Percentiles rank a stretch among this genome's conserved stretches.
Evolutionary conservation across 768 basidiomycete genomes (phyloP).

Genomic region (Mycena vulgaris): DNA sequence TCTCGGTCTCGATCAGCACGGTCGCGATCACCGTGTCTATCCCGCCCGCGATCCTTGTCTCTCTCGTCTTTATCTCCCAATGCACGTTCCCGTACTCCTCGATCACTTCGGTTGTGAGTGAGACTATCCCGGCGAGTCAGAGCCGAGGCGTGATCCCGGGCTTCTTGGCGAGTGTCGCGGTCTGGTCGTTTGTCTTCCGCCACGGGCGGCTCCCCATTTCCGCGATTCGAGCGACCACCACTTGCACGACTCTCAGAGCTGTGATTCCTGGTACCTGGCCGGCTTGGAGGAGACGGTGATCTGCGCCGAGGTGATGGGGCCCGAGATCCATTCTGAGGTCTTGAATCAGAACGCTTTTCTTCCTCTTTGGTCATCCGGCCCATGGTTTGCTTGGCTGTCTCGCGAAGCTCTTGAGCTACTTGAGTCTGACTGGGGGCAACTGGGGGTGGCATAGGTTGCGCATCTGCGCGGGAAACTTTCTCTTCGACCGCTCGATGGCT

Average conservation of each 20-base stretch:
- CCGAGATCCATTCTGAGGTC: constrained; percentile 66
- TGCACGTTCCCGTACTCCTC: constrained; percentile 60
- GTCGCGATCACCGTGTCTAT: constrained; percentile 48
- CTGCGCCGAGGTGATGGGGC: constrained; percentile 75
- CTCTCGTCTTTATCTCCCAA: constrained; percentile 50
- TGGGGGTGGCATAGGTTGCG: constrained; percentile 83
- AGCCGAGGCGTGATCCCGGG: constrained; percentile 56
- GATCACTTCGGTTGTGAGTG: constrained; percentile 67
- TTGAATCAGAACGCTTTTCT: constrained; percentile 57
- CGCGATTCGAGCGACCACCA: constrained; percentile 73
- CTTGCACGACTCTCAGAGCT: constrained; percentile 84
- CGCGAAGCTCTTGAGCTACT: constrained; percentile 85
- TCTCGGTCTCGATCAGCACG: constrained; percentile 60
- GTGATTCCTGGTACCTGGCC: constrained; percentile 77
- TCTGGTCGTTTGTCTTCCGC: constrained; percentile 70
- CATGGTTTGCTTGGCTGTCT: constrained; percentile 82
- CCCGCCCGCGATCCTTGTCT: constrained; percentile 48
- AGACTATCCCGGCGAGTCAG: constrained; percentile 65
- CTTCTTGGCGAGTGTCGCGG: constrained; percentile 65
- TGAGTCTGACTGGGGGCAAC: constrained; percentile 82
- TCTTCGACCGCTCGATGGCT: constrained; percentile 59
- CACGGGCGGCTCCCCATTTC: constrained; percentile 59
- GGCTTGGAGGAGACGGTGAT: constrained; percentile 75
- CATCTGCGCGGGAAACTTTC: constrained; percentile 53
- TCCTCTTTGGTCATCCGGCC: constrained; percentile 61